phyloP scores from a whole-genome alignment of 179 eudicot species.

The Amaranthus tricolor region DNA sequence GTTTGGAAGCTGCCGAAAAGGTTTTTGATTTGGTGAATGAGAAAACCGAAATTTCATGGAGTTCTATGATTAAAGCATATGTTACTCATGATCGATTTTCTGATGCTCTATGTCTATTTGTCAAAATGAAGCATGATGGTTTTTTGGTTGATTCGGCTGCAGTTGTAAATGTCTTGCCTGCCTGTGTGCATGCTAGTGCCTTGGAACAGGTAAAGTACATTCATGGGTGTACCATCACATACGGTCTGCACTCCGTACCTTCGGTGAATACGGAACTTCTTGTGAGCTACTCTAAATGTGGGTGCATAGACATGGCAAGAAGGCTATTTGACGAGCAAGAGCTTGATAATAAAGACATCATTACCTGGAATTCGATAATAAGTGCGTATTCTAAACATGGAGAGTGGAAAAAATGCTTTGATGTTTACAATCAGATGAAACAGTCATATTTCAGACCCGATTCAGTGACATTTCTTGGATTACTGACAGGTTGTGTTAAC shows the following conservation, averaged over 20 bases:
- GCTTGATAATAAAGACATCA: conserved; percentile 26
- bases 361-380: conserved; percentile 43
- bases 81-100: conserved; percentile 25
- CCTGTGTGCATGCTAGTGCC: conserved; percentile 40
- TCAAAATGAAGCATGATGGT: conserved; percentile 28
- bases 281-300: conserved; percentile 43
- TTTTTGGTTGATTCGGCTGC: conserved; percentile 26
- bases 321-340: conserved; percentile 37
- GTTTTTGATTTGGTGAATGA: conserved; percentile 24
- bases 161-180: conserved; percentile 36
- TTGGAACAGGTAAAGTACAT: conserved; percentile 36
- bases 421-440: conserved; percentile 34
- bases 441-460: conserved; percentile 29
- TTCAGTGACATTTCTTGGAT: conserved; percentile 35
- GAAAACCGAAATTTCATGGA: conserved; percentile 37
- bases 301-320: conserved; percentile 39
- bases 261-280: conserved; percentile 36
- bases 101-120: conserved; percentile 31
- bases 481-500: conserved; percentile 42
- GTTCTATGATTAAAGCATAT: conserved; percentile 39
- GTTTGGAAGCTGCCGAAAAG: conserved; percentile 29
- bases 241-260: conserved; percentile 20
- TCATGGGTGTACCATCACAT: conserved; percentile 36
- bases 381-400: conserved; percentile 43
- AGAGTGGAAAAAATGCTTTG: conserved; percentile 33